Evolutionary conservation across 495 filamentous ascomycete species (phyloP).

Genomic region (Annulohypoxylon nitens): DNA sequence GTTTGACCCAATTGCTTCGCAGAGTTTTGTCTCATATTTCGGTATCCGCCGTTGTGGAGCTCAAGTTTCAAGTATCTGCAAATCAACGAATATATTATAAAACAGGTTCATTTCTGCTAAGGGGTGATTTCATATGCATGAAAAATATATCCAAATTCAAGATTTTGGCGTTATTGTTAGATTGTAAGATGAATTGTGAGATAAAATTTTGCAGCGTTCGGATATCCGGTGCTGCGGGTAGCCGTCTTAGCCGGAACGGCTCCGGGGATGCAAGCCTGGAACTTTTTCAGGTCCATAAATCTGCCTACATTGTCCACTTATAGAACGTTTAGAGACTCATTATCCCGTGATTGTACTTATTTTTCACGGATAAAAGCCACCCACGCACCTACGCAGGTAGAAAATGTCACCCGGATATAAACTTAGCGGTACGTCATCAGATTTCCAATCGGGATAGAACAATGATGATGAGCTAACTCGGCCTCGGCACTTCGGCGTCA

Average conservation of each 20-base stretch:
- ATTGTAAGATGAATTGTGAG: too few species aligned
- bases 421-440: conserved; percentile 19
- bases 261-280: neutral
- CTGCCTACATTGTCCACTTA: neutral
- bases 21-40: too few species aligned
- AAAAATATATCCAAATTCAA: too few species aligned
- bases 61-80: too few species aligned
- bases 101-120: too few species aligned
- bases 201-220: neutral
- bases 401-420: neutral
- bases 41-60: too few species aligned
- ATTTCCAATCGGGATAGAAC: conserved; percentile 6
- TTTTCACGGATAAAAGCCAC: neutral
- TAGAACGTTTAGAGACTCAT: neutral
- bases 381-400: neutral
- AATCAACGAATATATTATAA: too few species aligned
- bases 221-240: conserved; percentile 17
- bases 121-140: too few species aligned
- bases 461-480: neutral
- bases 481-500: conserved; percentile 2
- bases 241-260: conserved; percentile 23
- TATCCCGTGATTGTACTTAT: conserved; percentile 2
- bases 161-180: too few species aligned
- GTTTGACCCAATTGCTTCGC: too few species aligned
- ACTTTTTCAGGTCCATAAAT: conserved; percentile 4